A percentile compares a stretch with the other conserved stretches of the same genome.
Evolutionary conservation across 2,329 filamentous ascomycete genomes (phyloP).

Genomic region (Aspergillus phoenicis): DNA sequence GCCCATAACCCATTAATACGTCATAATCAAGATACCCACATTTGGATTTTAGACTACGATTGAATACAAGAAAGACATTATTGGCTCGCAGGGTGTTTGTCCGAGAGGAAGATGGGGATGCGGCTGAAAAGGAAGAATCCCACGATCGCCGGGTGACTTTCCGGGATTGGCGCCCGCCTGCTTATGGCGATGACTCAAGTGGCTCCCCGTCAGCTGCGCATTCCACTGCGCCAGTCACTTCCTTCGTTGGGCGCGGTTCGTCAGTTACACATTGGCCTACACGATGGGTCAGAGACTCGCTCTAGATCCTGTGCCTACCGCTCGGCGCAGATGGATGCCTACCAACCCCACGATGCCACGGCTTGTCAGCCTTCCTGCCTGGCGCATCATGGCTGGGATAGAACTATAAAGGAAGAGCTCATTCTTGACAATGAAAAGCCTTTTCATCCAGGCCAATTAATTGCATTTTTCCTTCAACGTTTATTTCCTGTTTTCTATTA

Average conservation of each 20-base stretch:
- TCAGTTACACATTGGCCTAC: neutral
- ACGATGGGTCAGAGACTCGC: neutral
- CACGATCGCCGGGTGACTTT: neutral
- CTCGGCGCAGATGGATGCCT: neutral
- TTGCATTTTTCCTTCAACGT: neutral
- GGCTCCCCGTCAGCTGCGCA: neutral
- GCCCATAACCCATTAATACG: neutral
- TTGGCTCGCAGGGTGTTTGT: neutral
- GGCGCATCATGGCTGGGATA: no score
- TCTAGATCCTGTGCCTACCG: neutral
- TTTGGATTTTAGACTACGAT: neutral
- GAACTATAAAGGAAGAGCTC: neutral
- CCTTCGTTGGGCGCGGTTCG: neutral
- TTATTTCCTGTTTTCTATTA: neutral
- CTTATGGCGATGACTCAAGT: neutral
- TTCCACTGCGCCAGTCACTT: neutral
- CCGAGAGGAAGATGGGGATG: neutral
- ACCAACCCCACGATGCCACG: neutral
- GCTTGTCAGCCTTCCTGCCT: neutral
- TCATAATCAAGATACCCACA: constrained; percentile 1
- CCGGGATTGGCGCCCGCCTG: neutral
- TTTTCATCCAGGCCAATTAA: neutral
- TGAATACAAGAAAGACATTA: neutral
- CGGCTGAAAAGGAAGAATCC: neutral
- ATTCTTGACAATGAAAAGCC: no score